phyloP scores from a whole-genome alignment of 2,329 filamentous ascomycete genomes.

The Penicillium decumbens region DNA sequence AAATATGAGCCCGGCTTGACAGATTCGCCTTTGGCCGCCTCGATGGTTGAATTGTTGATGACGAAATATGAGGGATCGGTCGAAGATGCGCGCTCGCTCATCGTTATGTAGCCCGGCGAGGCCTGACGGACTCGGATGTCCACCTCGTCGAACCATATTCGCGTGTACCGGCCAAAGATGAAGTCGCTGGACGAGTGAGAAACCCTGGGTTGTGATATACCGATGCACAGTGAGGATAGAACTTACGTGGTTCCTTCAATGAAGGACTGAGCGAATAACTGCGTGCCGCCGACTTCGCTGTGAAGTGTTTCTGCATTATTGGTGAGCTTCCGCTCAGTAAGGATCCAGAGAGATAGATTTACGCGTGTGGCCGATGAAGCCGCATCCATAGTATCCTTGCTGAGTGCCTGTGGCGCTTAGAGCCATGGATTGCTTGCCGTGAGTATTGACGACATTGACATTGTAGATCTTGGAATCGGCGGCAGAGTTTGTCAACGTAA shows the following conservation, averaged over 20 bases:
- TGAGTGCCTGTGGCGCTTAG: slow-evolving; percentile 2
- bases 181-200: not conserved
- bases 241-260: slow-evolving; percentile 2
- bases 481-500: slow-evolving; percentile 1
- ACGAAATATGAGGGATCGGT: slow-evolving; percentile 3
- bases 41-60: slow-evolving; percentile 6
- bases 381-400: slow-evolving; percentile 5
- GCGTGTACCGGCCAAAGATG: slow-evolving; percentile 2
- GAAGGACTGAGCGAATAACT: not conserved
- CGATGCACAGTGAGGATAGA: not conserved
- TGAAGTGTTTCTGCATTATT: not conserved
- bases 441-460: slow-evolving; percentile 2
- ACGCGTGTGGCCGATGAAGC: not conserved
- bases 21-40: not conserved
- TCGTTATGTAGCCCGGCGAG: not conserved
- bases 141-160: slow-evolving; percentile 3
- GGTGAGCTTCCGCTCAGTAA: not conserved
- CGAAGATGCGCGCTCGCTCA: not conserved
- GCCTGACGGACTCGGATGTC: not conserved
- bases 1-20: not conserved
- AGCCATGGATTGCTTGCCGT: not conserved
- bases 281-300: slow-evolving; percentile 2
- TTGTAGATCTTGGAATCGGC: slow-evolving; percentile 2
- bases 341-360: not conserved
- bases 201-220: not conserved